Evolutionary conservation across 257 asterid genomes (phyloP).

Genomic region (Ligustrum vulgare): DNA sequence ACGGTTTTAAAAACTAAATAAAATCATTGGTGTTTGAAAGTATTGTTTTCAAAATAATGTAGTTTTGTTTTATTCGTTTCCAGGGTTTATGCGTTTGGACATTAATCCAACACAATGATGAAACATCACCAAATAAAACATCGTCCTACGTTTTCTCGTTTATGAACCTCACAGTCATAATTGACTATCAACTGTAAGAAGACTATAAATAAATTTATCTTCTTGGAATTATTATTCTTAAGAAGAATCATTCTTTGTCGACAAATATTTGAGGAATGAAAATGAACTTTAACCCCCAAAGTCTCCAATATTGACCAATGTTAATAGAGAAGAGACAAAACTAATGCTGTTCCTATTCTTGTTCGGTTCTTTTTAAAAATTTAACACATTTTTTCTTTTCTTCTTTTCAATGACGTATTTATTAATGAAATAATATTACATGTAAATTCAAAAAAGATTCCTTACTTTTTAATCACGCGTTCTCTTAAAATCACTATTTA

Average conservation of each 20-base stretch:
- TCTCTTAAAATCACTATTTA: too few relatives aligned
- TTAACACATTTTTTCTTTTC: too few relatives aligned
- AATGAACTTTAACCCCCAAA: constrained; percentile 13
- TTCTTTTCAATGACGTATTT: too few relatives aligned
- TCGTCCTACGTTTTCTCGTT: background rate
- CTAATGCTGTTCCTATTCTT: background rate
- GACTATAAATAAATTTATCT: background rate
- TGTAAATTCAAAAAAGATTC: too few relatives aligned
- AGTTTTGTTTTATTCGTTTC: too few relatives aligned
- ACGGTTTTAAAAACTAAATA: too few relatives aligned
- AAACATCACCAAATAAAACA: background rate
- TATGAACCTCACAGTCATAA: background rate
- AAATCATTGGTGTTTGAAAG: background rate
- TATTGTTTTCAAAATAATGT: too few relatives aligned
- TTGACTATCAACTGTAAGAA: background rate
- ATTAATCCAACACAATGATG: background rate
- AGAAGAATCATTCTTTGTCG: constrained; percentile 19
- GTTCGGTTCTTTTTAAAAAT: too few relatives aligned
- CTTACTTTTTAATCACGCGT: too few relatives aligned
- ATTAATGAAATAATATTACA: too few relatives aligned
- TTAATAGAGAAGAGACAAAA: constrained; percentile 1
- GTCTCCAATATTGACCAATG: constrained; percentile 37
- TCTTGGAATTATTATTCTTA: background rate
- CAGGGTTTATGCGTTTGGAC: too few relatives aligned
- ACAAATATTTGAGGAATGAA: constrained; percentile 26